Conservation (phyloP, 116 monocot genomes). For the Cymodocea nodosa region DNA sequence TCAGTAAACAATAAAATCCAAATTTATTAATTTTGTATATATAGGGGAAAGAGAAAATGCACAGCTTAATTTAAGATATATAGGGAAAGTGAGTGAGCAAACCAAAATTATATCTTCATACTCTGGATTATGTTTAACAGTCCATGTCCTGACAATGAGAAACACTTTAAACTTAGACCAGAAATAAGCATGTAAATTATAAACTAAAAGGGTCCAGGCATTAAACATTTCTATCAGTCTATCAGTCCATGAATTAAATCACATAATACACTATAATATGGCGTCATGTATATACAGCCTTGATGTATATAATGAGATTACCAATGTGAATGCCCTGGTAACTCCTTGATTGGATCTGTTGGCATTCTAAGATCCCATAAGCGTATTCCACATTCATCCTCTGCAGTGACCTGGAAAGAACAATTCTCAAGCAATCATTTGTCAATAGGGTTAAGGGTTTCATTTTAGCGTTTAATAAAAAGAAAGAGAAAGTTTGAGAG, state of each 20-base stretch:
- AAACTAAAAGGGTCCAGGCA: neutral
- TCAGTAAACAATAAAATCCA: neutral
- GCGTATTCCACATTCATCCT: slow-evolving; percentile 78
- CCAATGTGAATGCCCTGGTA: slow-evolving; percentile 93
- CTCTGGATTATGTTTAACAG: slow-evolving; percentile 67
- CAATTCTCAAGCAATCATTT: neutral
- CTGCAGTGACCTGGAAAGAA: slow-evolving; percentile 60
- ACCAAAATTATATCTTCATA: slow-evolving; percentile 88
- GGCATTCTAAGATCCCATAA: slow-evolving; percentile 95
- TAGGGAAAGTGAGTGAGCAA: slow-evolving; percentile 11
- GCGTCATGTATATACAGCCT: slow-evolving; percentile 8
- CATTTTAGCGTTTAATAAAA: too few species aligned
- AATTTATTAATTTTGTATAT: neutral
- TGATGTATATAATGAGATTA: slow-evolving; percentile 29
- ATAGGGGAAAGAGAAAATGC: neutral
- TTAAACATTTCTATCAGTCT: neutral
- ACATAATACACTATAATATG: neutral
- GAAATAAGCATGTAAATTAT: neutral
- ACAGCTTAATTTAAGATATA: too few species aligned
- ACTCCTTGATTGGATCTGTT: slow-evolving; percentile 52
- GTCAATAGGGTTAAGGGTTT: neutral
- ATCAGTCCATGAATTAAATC: too few species aligned
- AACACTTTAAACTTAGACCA: neutral
- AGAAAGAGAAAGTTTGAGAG: too few species aligned
- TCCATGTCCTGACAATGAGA: slow-evolving; percentile 72